Evolutionary conservation across 1,139 yeast species (phyloP).

Genomic region (Debaryomyces robertsiae): DNA sequence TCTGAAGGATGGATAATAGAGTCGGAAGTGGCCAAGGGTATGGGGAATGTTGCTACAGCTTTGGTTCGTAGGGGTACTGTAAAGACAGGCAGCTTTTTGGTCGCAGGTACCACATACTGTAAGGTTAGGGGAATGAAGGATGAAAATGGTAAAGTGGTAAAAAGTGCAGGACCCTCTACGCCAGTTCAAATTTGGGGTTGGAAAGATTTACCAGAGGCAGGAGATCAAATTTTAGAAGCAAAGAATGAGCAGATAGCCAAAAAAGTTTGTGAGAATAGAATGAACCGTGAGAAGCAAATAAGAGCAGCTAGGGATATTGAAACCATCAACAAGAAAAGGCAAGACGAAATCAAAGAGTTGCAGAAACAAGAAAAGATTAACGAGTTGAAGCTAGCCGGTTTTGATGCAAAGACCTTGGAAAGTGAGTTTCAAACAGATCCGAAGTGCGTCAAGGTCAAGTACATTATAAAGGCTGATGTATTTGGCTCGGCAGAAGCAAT

Average conservation of each 20-base stretch:
- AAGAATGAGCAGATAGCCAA: slow-evolving; percentile 74
- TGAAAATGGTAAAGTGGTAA: slow-evolving; percentile 66
- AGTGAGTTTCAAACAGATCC: slow-evolving; percentile 28
- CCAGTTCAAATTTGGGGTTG: slow-evolving; percentile 95
- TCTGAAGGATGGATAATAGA: slow-evolving; percentile 93
- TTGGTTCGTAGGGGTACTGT: slow-evolving; percentile 79
- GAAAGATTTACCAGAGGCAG: slow-evolving; percentile 92
- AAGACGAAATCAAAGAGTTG: slow-evolving; percentile 48
- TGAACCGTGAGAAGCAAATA: slow-evolving; percentile 55
- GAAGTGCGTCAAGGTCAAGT: slow-evolving; percentile 44
- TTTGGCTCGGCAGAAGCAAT: slow-evolving; percentile 67
- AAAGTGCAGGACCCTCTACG: slow-evolving; percentile 79
- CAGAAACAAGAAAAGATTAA: slow-evolving; percentile 54
- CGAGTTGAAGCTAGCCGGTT: slow-evolving; percentile 59
- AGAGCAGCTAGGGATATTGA: slow-evolving; percentile 70
- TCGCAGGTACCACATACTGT: slow-evolving; percentile 87
- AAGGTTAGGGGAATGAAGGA: slow-evolving; percentile 82
- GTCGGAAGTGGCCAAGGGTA: slow-evolving; percentile 77
- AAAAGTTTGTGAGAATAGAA: slow-evolving; percentile 67
- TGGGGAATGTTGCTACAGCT: slow-evolving; percentile 86
- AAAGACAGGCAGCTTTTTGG: slow-evolving; percentile 67
- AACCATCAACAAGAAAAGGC: slow-evolving; percentile 61
- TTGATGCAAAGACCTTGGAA: slow-evolving; percentile 45
- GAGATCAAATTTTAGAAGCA: slow-evolving; percentile 82
- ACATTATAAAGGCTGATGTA: slow-evolving; percentile 87